These are phyloP conservation scores for Chlorella ohadii DNA, from an alignment of 139 green algal genomes.

Conservation along the genomic window DNA sequence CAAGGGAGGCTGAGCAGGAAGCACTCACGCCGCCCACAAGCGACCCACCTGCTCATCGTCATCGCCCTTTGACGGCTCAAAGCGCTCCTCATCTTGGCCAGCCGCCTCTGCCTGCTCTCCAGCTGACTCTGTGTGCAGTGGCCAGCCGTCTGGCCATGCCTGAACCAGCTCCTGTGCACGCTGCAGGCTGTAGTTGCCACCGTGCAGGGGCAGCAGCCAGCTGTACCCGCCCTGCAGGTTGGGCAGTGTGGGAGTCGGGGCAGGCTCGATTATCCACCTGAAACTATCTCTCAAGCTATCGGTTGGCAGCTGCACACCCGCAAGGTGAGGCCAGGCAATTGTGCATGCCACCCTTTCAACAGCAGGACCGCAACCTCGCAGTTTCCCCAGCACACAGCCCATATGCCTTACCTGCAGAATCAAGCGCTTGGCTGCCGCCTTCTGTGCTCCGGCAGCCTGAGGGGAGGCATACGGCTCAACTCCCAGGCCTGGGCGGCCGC, in stretches of 20 bases:
- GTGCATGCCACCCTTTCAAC: too few species aligned
- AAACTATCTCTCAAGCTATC: too few species aligned
- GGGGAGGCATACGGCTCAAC: not conserved
- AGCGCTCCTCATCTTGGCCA: not conserved
- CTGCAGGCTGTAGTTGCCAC: constrained; percentile 27
- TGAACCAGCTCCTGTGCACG: not conserved
- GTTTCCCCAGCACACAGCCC: too few species aligned
- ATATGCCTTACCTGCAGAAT: not conserved
- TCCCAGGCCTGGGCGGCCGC: not conserved
- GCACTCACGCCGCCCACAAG: too few species aligned
- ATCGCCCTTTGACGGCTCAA: not conserved
- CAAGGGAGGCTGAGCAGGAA: too few species aligned
- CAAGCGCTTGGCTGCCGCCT: not conserved
- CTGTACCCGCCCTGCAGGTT: not conserved
- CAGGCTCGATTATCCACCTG: too few species aligned
- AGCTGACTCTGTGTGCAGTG: too few species aligned
- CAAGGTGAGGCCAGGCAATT: too few species aligned
- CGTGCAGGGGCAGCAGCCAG: constrained; percentile 10
- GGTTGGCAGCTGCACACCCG: too few species aligned
- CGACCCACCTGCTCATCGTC: too few species aligned
- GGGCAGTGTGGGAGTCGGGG: too few species aligned
- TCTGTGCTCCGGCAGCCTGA: not conserved
- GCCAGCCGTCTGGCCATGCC: not conserved
- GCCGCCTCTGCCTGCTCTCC: not conserved
- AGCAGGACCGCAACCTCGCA: too few species aligned